Percentiles rank a stretch among this genome's conserved stretches.
Evolutionary conservation across 176 grass and related monocot species (phyloP).

Genomic region (Guadua angustifolia): DNA sequence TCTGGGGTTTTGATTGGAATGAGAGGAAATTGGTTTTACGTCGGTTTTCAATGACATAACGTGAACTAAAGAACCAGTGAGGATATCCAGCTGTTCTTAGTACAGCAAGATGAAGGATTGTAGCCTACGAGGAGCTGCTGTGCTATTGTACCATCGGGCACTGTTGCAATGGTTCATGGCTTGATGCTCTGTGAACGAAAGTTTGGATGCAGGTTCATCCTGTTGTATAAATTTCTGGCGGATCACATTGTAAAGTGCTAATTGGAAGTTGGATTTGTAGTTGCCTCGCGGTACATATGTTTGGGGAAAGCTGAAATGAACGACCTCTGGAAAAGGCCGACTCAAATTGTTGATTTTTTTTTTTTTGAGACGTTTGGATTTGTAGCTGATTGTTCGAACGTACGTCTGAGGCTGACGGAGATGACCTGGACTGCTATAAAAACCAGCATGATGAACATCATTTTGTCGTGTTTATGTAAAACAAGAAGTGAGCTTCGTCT

Average conservation of each 20-base stretch:
- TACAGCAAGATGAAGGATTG: not conserved
- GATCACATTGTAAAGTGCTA: not conserved
- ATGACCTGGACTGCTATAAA: not conserved
- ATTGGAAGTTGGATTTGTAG: not conserved
- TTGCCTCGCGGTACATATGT: not conserved
- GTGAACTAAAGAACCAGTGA: slow-evolving; percentile 10
- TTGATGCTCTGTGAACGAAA: not conserved
- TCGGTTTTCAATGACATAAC: not conserved
- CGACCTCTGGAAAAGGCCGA: not conserved
- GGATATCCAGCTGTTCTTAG: not conserved
- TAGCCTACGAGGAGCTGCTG: not conserved
- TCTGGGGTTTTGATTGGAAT: not conserved
- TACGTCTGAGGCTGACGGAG: not conserved
- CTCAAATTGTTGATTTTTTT: not conserved
- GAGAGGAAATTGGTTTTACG: slow-evolving; percentile 5
- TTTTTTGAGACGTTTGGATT: not conserved
- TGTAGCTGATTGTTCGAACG: not conserved
- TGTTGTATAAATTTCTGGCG: not conserved
- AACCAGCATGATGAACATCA: not conserved
- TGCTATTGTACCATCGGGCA: not conserved
- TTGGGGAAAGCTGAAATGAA: not conserved
- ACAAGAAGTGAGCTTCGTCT: no score
- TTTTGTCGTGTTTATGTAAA: not conserved
- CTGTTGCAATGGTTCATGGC: not conserved
- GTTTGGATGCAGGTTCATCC: not conserved